Evolutionary conservation across 805 yeast species (phyloP).

Genomic region (Lachancea cidri): DNA sequence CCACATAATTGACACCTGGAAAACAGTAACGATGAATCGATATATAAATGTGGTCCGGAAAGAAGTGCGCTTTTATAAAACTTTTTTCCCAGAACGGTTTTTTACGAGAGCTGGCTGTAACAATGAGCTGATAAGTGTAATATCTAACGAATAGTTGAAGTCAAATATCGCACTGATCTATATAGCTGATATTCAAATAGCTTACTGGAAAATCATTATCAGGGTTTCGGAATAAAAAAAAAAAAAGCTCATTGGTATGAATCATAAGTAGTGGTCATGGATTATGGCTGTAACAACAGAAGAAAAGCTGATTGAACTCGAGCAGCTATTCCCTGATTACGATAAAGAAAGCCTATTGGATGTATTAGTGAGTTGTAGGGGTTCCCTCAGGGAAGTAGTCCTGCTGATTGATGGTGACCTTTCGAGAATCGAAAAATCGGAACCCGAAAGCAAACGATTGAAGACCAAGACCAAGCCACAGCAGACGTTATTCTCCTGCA

Average conservation of each 20-base stretch:
- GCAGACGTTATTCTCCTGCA: slow-evolving; percentile 2
- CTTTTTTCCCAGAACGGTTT: slow-evolving; percentile 5
- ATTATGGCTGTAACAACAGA: too few relatives aligned
- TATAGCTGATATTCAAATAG: too few relatives aligned
- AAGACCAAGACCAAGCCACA: slow-evolving; percentile 12
- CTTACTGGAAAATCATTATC: too few relatives aligned
- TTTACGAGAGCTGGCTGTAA: background rate
- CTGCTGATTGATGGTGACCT: slow-evolving; percentile 36
- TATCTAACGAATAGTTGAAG: background rate
- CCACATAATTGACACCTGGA: too few relatives aligned
- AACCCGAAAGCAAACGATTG: slow-evolving; percentile 2
- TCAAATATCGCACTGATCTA: too few relatives aligned
- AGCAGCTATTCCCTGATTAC: slow-evolving; percentile 39
- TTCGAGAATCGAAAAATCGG: slow-evolving; percentile 6
- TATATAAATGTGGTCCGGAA: background rate
- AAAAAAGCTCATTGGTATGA: too few relatives aligned
- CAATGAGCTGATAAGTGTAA: background rate
- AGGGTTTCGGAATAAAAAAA: too few relatives aligned
- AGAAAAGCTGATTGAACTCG: slow-evolving; percentile 35
- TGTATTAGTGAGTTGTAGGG: slow-evolving; percentile 48
- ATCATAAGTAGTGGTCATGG: too few relatives aligned
- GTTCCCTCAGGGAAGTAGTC: slow-evolving; percentile 42
- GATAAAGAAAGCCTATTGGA: slow-evolving; percentile 43
- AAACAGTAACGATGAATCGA: too few relatives aligned
- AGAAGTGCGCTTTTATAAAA: slow-evolving; percentile 1